Base-by-base conservation (phyloP, 202 grass and related monocot genomes). In the Setaria italica region DNA sequence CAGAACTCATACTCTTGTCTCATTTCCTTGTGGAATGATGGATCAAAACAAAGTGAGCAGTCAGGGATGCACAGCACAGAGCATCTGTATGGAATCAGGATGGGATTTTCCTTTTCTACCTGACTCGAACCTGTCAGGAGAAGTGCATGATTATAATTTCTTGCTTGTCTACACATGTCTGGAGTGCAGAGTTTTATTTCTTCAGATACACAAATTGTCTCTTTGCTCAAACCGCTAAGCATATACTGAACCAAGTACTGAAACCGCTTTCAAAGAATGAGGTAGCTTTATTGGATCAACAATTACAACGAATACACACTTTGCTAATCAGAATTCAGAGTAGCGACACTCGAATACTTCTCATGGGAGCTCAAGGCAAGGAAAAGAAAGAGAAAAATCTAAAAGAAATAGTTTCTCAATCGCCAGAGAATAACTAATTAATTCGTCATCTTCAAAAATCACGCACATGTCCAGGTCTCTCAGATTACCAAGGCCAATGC, bases 1-100 rank as follows among this genome's bases (percentile, higher is more conserved):
- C 55, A 60, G 9, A 21, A 14, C 9, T 29, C 21, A 2, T 1
- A 2, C 8, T 29, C 57, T 30, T 62, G 59, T 62, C 4, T 4
- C 25, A 14, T 12, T 21, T 3, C 41, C 14, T 70, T 33, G 20
- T 9, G 56, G 21, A 81, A 71, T 30, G 9, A 21, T 29, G 58
- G 67, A 77, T 60, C 20, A 70, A 41, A 82, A 76, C 56, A 16
- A 70, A 51, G 68, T 41, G 30, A 68, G 20, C 33, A 70, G 53
- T 3, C 6, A 76, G 30, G 11, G 11, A 73, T 68, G 72, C 62
- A 47, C 3, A 12, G n/a, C 21, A 7, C 57, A 56, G 45, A 80
- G 8, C 17, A 20, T 56, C 6, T 82, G 72, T 34, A 60, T 53
- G 43, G 72, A 77, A 82, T 70, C 63, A 43, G 29, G 29, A 74